Evolutionary conservation across 306 rosid species (phyloP), one percentile per base, ranked within the genome.

Genomic region (Mucuna pruriens): DNA sequence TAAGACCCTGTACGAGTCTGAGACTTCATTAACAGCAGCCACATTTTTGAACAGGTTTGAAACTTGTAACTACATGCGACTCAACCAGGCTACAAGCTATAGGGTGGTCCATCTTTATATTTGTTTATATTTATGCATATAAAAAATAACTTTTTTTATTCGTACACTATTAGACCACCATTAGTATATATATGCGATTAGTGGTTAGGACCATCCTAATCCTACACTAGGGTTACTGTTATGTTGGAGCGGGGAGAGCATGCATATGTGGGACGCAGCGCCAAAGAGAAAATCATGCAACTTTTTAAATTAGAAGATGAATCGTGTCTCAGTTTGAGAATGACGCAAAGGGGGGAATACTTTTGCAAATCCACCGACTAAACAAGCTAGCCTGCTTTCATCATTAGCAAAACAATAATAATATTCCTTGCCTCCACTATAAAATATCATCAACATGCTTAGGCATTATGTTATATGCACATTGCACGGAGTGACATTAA

Each of bases 21-120:
- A 31, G 26, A 66, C 52, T 65, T 78, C 69, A 71, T 55, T 67
- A 67, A 66, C 61, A 80, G 17, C 16, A 36, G 76, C 80, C 46
- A 62, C 60, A 48, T 76, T 80, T 77, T 71, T 76, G 63, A 72
- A 72, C 75, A 40, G 71, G 72, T 51, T 85, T 85, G 89, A 83
- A 89, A 85, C 89, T 85, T 78, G 89, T 76, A 81, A 82, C 84
- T 78, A 82, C 66, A 71, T 55, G 73, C 17, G 25, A 83, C 80
- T 84, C 80, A 11, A 20, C 31, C 66, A 76, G 40, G 7, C 82
- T 68, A 74, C 17, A 10, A 8, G 4, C 49, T 19, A 6, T 74
- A 87, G 90, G 13, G 85, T 89, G 92, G 92, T 89, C 90, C 90
- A 17, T 51, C 61, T 64, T 40, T 39, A 0, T 4, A 15, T 36